Evolutionary conservation across 345 rosid genomes (phyloP).

Genomic region (Leavenworthia alabamica): DNA sequence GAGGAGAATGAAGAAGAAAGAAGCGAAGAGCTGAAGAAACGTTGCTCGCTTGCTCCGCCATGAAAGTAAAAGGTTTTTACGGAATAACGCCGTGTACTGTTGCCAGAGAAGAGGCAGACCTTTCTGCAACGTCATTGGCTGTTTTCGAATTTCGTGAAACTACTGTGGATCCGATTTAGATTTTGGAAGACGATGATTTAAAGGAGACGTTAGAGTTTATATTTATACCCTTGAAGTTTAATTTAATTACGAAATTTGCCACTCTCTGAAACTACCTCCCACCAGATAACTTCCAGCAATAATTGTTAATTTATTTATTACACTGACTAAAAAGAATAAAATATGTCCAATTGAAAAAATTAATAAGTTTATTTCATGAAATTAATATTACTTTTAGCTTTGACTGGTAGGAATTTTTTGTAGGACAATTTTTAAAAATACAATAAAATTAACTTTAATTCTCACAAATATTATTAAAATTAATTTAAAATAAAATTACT

Average conservation of each 20-base stretch:
- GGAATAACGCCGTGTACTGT: constrained; percentile 56
- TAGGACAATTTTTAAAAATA: too few species aligned
- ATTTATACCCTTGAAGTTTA: background rate
- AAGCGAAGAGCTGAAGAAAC: constrained; percentile 76
- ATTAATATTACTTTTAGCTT: too few species aligned
- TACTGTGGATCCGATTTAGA: constrained; percentile 15
- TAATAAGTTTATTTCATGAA: too few species aligned
- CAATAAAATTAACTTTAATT: too few species aligned
- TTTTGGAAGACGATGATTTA: background rate
- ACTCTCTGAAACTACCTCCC: constrained; percentile 4
- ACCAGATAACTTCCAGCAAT: background rate
- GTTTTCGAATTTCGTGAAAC: constrained; percentile 2
- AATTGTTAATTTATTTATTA: background rate
- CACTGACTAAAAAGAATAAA: background rate
- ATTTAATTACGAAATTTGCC: background rate
- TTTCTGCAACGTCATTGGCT: constrained; percentile 35
- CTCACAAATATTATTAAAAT: too few species aligned
- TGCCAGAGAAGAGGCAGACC: constrained; percentile 51
- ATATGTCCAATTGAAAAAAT: background rate
- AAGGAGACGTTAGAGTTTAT: background rate
- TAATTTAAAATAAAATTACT: too few species aligned
- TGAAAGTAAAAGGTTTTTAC: constrained; percentile 76
- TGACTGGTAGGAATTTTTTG: too few species aligned
- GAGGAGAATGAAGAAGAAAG: constrained; percentile 80
- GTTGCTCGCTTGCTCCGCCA: constrained; percentile 83